Percentiles rank a stretch among this genome's conserved stretches.
phyloP scores from a whole-genome alignment of 2,329 filamentous ascomycete species.

The Grosmannia serpens region DNA sequence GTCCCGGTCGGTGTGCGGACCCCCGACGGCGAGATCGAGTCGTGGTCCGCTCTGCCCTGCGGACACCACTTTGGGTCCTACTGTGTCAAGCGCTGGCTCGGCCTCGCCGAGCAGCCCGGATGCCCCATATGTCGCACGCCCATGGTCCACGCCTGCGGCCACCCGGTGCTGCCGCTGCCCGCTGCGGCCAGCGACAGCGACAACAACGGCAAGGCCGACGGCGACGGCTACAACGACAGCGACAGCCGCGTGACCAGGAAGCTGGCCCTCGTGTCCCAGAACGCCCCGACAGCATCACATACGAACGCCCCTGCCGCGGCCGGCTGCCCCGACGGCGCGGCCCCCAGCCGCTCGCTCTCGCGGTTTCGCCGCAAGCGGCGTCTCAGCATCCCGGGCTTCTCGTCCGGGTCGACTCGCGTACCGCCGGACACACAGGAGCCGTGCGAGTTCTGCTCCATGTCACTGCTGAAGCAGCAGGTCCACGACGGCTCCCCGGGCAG shows the following conservation, averaged over 20 bases:
- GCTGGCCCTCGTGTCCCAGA: neutral
- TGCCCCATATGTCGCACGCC: conserved; percentile 29
- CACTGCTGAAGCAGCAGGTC: neutral
- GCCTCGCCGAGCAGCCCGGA: conserved; percentile 21
- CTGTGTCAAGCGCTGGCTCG: conserved; percentile 32
- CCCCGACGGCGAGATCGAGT: conserved; percentile 25
- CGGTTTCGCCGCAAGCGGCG: neutral
- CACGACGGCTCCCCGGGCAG: neutral
- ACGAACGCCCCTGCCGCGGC: neutral
- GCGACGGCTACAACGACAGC: neutral
- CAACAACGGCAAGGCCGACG: neutral
- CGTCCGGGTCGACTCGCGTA: neutral
- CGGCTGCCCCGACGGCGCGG: neutral
- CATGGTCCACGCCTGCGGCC: conserved; percentile 21
- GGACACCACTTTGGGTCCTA: conserved; percentile 30
- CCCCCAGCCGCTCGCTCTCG: neutral
- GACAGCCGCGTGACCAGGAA: neutral
- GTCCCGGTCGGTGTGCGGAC: conserved; percentile 26
- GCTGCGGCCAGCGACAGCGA: too few species aligned
- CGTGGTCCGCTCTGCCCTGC: conserved; percentile 29
- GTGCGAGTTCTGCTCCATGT: conserved; percentile 1
- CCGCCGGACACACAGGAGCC: neutral
- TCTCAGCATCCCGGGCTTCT: neutral
- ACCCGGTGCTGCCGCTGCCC: conserved; percentile 20
- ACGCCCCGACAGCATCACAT: neutral